Percentiles rank a stretch among this genome's conserved stretches.
Evolutionary conservation across 208 protist species (phyloP).

Genomic region (Leishmania martiniquensis): DNA sequence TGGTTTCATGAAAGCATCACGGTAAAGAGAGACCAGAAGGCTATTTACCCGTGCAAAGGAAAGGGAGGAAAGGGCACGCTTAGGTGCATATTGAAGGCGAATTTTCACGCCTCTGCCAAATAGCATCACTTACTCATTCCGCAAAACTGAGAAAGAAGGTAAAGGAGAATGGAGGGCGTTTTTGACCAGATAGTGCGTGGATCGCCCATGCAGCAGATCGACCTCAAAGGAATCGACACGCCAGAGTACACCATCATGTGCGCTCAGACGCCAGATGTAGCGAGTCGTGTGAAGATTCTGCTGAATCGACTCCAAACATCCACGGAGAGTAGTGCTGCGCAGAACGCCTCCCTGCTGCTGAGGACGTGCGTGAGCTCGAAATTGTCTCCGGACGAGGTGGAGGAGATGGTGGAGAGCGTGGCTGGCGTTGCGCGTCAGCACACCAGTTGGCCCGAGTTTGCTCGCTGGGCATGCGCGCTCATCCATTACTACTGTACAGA

Average conservation of each 20-base stretch:
- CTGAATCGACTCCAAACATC: constrained; percentile 68
- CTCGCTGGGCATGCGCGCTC: constrained; percentile 82
- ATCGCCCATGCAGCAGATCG: constrained; percentile 61
- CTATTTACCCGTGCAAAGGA: not conserved
- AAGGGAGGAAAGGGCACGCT: not conserved
- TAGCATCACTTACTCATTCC: constrained; percentile 1
- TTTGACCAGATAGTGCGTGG: constrained; percentile 70
- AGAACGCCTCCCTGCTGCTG: constrained; percentile 71
- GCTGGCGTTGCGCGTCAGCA: constrained; percentile 58
- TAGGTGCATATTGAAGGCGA: constrained; percentile 1
- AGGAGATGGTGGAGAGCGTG: constrained; percentile 78
- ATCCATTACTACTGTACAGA: constrained; percentile 92
- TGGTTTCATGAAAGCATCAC: not conserved
- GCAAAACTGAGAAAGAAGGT: not conserved
- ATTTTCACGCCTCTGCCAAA: not conserved
- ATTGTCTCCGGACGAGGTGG: constrained; percentile 74
- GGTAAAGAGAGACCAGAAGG: not conserved
- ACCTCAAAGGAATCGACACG: constrained; percentile 31
- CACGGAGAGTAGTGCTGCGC: constrained; percentile 71
- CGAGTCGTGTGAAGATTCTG: constrained; percentile 64
- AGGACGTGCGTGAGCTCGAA: constrained; percentile 66
- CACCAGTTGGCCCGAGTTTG: constrained; percentile 70
- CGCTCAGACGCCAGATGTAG: constrained; percentile 58
- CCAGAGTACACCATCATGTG: constrained; percentile 88
- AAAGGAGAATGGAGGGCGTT: constrained; percentile 56